Evolutionary conservation across 139 green algal species (phyloP), one percentile per base, ranked within the genome.

Genomic region (Chlamydomonas schloesseri): DNA sequence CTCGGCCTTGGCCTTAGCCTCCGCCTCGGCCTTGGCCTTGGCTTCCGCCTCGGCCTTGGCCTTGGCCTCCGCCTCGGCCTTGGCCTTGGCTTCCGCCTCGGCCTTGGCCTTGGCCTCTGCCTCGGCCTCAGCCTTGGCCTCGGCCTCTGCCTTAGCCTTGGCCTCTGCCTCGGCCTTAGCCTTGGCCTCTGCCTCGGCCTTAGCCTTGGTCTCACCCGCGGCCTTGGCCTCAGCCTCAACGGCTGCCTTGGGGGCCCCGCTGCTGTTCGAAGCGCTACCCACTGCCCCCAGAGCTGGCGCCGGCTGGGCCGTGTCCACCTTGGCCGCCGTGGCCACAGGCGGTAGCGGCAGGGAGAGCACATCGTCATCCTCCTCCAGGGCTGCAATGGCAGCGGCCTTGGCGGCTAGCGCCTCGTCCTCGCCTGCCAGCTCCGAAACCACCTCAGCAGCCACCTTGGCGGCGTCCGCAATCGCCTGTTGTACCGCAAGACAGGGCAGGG

Each of bases 341-440:
- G 42, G 62, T 10, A 71, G 29, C 29, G 34, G 34, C 37, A 68
- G 28, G 42, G 72, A 42, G 1, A 31, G 10, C 64, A 68, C 77
- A 26, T 70, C 57, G 2, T 36, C 34, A 33, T 70, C 73, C 4
- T 14, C 73, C 15, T 69, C 62, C 18, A 70, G 24, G 26, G 18
- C 36, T 8, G 75, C 55, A 33, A 71, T 42, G n/a, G 36, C 37
- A 6, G 55, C 62, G 37, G 64, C 64, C 62, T 84, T 84, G 77
- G 62, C 42, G 21, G 33, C 31, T 18, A 24, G 55, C 21, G 55
- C 74, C 55, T 81, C 70, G 20, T 73, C 62, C 10, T 73, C 28
- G 29, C 77, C 77, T 0, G 79, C 65, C n/a, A 85, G 79, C 79
- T 85, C 79, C 65, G 79, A 68, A n/a, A 85, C 79, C 47, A 85